These are phyloP conservation scores for Camellia oleifera DNA, from an alignment of 179 eudicot genomes.

Conservation along the genomic window DNA sequence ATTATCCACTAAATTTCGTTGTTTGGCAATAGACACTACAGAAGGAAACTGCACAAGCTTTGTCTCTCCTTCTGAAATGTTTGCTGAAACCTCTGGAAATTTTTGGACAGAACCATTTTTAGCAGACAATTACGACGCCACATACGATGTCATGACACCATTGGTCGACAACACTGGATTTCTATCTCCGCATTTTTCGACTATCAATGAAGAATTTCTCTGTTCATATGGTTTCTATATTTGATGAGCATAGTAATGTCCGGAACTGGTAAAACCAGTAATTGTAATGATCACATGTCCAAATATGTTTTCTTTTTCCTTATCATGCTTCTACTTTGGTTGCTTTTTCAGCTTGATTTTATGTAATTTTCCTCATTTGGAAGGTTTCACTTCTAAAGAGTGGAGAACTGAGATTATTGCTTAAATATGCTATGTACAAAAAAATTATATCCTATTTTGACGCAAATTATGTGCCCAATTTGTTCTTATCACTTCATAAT, in stretches of 20 bases:
- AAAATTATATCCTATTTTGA: too few relatives aligned
- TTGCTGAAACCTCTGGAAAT: not conserved
- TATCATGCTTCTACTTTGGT: too few relatives aligned
- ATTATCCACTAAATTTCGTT: not conserved
- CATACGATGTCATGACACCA: not conserved
- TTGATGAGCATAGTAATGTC: not conserved
- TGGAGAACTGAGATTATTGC: too few relatives aligned
- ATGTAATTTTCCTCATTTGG: too few relatives aligned
- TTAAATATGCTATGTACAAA: too few relatives aligned
- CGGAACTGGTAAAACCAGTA: not conserved
- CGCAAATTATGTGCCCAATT: too few relatives aligned
- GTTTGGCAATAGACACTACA: not conserved
- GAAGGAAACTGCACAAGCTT: not conserved
- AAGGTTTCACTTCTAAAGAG: too few relatives aligned
- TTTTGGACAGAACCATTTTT: conserved; percentile 18
- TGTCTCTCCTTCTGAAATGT: not conserved
- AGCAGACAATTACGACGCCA: not conserved
- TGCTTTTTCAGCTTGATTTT: too few relatives aligned
- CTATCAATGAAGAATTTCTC: not conserved
- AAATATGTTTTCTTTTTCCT: too few relatives aligned
- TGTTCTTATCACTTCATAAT: too few relatives aligned
- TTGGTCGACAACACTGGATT: not conserved
- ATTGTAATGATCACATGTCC: too few relatives aligned
- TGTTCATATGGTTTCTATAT: not conserved
- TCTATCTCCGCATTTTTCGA: not conserved